Conservation (phyloP, 768 basidiomycete genomes). For the Xerocomellus intermedius region DNA sequence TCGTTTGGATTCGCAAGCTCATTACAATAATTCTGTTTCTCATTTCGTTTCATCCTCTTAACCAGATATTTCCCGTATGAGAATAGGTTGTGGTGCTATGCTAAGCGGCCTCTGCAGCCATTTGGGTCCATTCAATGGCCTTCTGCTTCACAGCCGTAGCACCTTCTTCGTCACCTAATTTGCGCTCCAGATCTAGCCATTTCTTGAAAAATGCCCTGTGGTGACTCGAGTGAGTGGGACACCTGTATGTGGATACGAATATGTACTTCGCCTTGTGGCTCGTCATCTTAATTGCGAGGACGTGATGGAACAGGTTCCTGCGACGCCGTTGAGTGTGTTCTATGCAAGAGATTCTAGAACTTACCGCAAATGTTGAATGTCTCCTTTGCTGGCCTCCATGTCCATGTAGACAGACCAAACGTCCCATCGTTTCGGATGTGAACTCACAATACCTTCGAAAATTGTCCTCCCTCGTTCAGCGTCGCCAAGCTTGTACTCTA, state of each 20-base stretch:
- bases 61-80: constrained; percentile 36
- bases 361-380: constrained; percentile 78
- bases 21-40: constrained; percentile 36
- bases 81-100: constrained; percentile 14
- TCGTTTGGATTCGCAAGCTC: constrained; percentile 55
- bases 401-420: constrained; percentile 97
- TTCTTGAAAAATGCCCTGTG: constrained; percentile 93
- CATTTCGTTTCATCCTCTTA: constrained; percentile 32
- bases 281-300: constrained; percentile 83
- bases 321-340: not conserved
- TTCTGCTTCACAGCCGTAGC: constrained; percentile 78
- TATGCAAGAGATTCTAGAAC: constrained; percentile 9
- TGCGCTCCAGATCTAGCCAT: constrained; percentile 86
- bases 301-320: constrained; percentile 85
- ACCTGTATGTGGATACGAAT: not conserved
- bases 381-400: constrained; percentile 81
- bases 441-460: constrained; percentile 95
- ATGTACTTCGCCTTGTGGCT: constrained; percentile 93
- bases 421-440: constrained; percentile 93
- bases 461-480: constrained; percentile 93
- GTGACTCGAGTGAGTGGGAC: constrained; percentile 12
- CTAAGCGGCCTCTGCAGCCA: constrained; percentile 37
- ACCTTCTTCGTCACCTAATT: constrained; percentile 85
- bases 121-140: constrained; percentile 89
- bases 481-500: constrained; percentile 94